Percentiles rank a stretch among this genome's conserved stretches.
Evolutionary conservation across 805 yeast genomes (phyloP).

Genomic region (Metschnikowia sp.): DNA sequence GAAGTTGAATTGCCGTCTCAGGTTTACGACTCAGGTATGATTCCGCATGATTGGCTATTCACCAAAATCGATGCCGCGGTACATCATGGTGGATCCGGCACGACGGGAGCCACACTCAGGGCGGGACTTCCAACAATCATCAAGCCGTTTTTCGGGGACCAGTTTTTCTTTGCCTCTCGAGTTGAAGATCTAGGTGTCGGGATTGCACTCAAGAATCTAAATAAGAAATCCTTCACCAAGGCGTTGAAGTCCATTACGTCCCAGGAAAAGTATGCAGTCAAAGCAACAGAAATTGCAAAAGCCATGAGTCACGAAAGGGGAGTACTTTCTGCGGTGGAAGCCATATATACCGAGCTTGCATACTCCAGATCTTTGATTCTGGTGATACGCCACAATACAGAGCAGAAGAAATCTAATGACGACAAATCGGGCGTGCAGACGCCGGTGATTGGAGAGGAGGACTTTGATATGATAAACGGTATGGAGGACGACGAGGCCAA

Average conservation of each 20-base stretch:
- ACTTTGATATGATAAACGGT: constrained; percentile 6
- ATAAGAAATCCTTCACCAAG: constrained; percentile 55
- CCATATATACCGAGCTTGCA: constrained; percentile 75
- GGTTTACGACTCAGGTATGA: constrained; percentile 64
- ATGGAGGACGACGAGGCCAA: constrained; percentile 3
- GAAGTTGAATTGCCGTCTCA: constrained; percentile 57
- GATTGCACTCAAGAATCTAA: constrained; percentile 62
- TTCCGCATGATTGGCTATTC: constrained; percentile 95
- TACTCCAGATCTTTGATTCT: constrained; percentile 63
- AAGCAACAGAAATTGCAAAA: constrained; percentile 61
- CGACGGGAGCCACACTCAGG: constrained; percentile 87
- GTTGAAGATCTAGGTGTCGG: constrained; percentile 91
- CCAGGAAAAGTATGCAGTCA: constrained; percentile 61
- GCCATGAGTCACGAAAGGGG: constrained; percentile 75
- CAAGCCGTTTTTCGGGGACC: constrained; percentile 96
- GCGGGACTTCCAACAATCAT: constrained; percentile 87
- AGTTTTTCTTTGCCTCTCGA: constrained; percentile 83
- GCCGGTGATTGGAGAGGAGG: constrained; percentile 23
- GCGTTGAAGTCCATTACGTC: constrained; percentile 70
- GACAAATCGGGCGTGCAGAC: constrained; percentile 26
- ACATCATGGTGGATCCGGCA: constrained; percentile 96
- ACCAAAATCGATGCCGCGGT: constrained; percentile 89
- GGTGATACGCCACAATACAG: constrained; percentile 40
- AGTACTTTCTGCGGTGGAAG: constrained; percentile 68
- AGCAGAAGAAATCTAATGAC: constrained; percentile 20